Conservation (phyloP, 2,329 filamentous ascomycete species). For the Sclerotinia trifoliorum region DNA sequence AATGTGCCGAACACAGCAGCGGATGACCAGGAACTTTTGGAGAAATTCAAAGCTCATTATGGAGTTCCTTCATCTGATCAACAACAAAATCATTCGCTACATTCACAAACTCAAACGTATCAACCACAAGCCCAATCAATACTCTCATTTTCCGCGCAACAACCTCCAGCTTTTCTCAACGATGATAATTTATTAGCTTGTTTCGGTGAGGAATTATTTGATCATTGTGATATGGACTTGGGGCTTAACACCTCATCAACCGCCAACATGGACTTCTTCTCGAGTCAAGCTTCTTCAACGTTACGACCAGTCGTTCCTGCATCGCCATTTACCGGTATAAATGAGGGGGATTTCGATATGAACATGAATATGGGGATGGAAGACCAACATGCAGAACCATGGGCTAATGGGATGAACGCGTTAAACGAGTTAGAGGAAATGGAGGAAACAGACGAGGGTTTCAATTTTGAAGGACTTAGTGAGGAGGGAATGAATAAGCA, state of each 20-base stretch:
- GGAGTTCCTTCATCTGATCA: neutral
- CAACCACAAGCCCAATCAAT: slow-evolving; percentile 14
- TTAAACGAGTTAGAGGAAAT: slow-evolving; percentile 18
- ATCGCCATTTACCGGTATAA: neutral
- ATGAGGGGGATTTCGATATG: slow-evolving; percentile 17
- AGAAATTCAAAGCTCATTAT: slow-evolving; percentile 46
- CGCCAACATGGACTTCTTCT: neutral
- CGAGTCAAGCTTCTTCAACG: neutral
- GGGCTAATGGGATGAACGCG: neutral
- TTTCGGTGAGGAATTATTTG: slow-evolving; percentile 27
- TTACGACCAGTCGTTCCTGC: neutral
- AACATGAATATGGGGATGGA: slow-evolving; percentile 14
- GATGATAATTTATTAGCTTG: slow-evolving; percentile 31
- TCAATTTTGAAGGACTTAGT: neutral
- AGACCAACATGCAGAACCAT: neutral
- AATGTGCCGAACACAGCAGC: slow-evolving; percentile 50
- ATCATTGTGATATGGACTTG: neutral
- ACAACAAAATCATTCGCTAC: slow-evolving; percentile 3
- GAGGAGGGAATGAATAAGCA: slow-evolving; percentile 14
- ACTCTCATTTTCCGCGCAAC: neutral
- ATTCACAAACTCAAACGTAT: slow-evolving; percentile 1
- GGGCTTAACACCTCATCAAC: neutral
- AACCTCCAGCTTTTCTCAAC: slow-evolving; percentile 20
- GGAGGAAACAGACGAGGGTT: neutral
- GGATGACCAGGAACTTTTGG: slow-evolving; percentile 53